Percentiles rank a stretch among this genome's conserved stretches.
Evolutionary conservation across 257 asterid species (phyloP).

Genomic region (Vinca minor): DNA sequence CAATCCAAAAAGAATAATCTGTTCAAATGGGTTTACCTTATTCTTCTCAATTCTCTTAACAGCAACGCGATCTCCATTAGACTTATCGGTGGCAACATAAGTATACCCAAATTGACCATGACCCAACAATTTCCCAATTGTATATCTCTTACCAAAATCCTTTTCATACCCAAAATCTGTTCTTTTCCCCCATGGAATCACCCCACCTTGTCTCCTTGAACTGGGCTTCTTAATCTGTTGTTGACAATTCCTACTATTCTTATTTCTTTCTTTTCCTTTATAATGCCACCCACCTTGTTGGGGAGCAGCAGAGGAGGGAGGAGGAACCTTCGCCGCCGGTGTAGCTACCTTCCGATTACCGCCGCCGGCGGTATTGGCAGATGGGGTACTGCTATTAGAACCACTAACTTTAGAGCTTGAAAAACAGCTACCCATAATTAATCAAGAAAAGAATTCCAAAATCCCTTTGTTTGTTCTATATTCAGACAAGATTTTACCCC

Average conservation of each 20-base stretch:
- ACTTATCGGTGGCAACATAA: conserved; percentile 78
- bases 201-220: conserved; percentile 54
- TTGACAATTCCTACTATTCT: no score
- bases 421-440: conserved; percentile 70
- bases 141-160: conserved; percentile 69
- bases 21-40: conserved; percentile 69
- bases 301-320: background rate
- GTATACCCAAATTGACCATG: conserved; percentile 99
- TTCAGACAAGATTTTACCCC: conserved; percentile 1
- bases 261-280: conserved; percentile 11
- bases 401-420: conserved; percentile 62
- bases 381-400: conserved; percentile 40
- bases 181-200: conserved; percentile 76
- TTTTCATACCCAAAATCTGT: conserved; percentile 96
- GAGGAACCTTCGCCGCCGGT: background rate
- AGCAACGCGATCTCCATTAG: conserved; percentile 93
- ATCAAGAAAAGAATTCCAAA: no score
- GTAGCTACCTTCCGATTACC: conserved; percentile 7
- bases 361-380: conserved; percentile 32
- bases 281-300: no score
- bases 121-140: conserved; percentile 81
- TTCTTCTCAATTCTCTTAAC: conserved; percentile 89
- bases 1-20: no score
- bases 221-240: conserved; percentile 33
- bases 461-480: no score